phyloP scores from a whole-genome alignment of 257 asterid species.

The Striga asiatica region DNA sequence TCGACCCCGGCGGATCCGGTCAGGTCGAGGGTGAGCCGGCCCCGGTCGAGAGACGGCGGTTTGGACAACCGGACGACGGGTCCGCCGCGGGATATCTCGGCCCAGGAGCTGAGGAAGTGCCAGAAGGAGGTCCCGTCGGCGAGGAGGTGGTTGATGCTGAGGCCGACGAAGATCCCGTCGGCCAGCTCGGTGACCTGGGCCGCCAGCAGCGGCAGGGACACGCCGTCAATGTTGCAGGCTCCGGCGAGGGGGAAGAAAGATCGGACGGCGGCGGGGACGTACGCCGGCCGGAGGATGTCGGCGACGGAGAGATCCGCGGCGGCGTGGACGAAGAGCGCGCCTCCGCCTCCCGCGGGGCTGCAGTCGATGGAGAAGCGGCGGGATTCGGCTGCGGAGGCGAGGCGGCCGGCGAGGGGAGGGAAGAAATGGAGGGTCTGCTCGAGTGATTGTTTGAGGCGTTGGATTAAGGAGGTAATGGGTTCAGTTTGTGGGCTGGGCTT shows the following conservation, averaged over 20 bases:
- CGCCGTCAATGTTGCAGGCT: constrained; percentile 22
- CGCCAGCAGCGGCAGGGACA: constrained; percentile 22
- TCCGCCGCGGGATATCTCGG: constrained; percentile 25
- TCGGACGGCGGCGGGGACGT: constrained; percentile 8
- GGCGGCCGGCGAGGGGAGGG: constrained; percentile 13
- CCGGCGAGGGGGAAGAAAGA: constrained; percentile 26
- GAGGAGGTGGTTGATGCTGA: constrained; percentile 22
- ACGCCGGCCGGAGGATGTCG: constrained; percentile 15
- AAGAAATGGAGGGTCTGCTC: constrained; percentile 30
- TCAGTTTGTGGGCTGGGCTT: constrained; percentile 12
- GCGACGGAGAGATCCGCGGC: constrained; percentile 6
- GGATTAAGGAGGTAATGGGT: constrained; percentile 14
- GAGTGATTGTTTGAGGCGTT: constrained; percentile 27
- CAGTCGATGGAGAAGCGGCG: constrained; percentile 17
- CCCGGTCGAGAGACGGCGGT: constrained; percentile 14
- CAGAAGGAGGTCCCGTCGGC: constrained; percentile 34
- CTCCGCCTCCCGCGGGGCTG: not conserved
- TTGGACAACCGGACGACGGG: constrained; percentile 5
- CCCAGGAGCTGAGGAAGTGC: constrained; percentile 33
- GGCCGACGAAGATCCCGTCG: constrained; percentile 32
- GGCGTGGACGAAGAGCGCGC: constrained; percentile 23
- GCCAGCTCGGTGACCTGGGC: constrained; percentile 31
- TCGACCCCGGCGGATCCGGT: not conserved
- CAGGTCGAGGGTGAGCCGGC: constrained; percentile 12
- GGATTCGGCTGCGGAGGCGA: not conserved